Base-by-base conservation (phyloP, 1,139 yeast species). In the Geotrichum klebahnii region DNA sequence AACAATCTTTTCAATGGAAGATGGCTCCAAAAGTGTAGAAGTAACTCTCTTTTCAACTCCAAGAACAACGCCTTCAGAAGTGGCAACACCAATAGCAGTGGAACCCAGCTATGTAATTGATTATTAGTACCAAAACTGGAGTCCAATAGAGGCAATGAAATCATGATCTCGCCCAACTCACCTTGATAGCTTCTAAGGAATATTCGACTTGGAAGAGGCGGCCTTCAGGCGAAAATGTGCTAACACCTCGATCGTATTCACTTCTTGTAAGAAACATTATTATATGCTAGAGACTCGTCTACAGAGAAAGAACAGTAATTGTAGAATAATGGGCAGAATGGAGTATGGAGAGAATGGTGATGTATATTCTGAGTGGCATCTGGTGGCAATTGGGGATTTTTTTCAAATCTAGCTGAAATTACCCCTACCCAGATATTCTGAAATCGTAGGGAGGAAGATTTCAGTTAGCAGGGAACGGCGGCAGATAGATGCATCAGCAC, bases 1-100 rank as follows among this genome's bases (percentile, higher is more conserved):
- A 58, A 92, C 88, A 59, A 92, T 90, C 71, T 94, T 94, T 67
- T 94, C 98, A 67, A 94, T 90, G 44, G 96, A 86, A 31, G 92
- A 84, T 37, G 92, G 83, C 67, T 94, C 99, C 54, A 94, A 77
- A 56, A 94, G 73, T 10, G 96, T 79, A 17, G 97, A 89, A 0
- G 97, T 90, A 29, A 92, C 97, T 68, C 98, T 80, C 71, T 94
- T 94, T 71, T 94, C 99, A 28, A 92, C 98, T 29, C 97, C 97
- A 44, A 94, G 77, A 42, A 94, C 83, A 38, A 94, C 97, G 55
- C 98, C 99, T 67, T 92, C 96, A 46, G 90, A 81, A n/a, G 98
- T 92, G 58, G 90, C 80, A 57, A 94, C 87, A 50, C 99, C 99
- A 65, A 94, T 90, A 56, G 99, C 98, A 2, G 99, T 94, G 29